Base-by-base conservation (phyloP, 2,329 filamentous ascomycete genomes). In the Trichoderma koningiopsis region DNA sequence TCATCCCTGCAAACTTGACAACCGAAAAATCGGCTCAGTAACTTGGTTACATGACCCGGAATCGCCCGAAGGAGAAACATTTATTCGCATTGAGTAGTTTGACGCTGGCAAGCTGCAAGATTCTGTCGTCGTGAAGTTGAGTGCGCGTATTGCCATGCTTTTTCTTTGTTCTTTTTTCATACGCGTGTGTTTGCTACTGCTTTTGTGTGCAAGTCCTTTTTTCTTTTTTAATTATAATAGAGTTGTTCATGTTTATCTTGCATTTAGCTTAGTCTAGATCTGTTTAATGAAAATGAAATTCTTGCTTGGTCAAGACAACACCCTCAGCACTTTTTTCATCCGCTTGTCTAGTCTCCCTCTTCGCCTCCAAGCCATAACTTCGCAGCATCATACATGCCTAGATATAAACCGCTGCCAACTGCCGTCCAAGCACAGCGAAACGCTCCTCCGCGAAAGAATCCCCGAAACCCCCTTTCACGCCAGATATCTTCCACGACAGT, bases 351-450 rank as follows among this genome's bases (percentile, higher is more conserved):
- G 47, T 11, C 47, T 22, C n/a, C 47, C 43, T 11, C n/a, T 43
- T 22, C 43, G 27, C 56, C 37, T 10, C 33, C 55, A 8, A 91
- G 78, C 83, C 88, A 92, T 49, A 87, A 82, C 76, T 93, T 89
- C 11, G 92, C 91, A 72, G 89, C 90, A 79, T 97, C 94, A 80
- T 97, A 97, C 55, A 92, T 91, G 29, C 93, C 92, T 53, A 97
- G 81, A 83, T 97, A 97, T 68, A 97, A 81, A 4, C 93, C 93
- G 76, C 91, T 91, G 0, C 93, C 93, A 5, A 96, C 72, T 66
- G 93, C 90, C 16, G 94, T 96, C 94, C 94, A 97, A 1, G 87
- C 86, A 10, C 87, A 89, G 70, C 94, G 87, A 73, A 97, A 81
- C 40, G 86, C 81, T 2, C 89, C 92, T 7, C 94, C 94, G 40